Percentiles rank a stretch among this genome's conserved stretches.
Conservation (phyloP, 805 yeast species). For the Ogataea methanolica region DNA sequence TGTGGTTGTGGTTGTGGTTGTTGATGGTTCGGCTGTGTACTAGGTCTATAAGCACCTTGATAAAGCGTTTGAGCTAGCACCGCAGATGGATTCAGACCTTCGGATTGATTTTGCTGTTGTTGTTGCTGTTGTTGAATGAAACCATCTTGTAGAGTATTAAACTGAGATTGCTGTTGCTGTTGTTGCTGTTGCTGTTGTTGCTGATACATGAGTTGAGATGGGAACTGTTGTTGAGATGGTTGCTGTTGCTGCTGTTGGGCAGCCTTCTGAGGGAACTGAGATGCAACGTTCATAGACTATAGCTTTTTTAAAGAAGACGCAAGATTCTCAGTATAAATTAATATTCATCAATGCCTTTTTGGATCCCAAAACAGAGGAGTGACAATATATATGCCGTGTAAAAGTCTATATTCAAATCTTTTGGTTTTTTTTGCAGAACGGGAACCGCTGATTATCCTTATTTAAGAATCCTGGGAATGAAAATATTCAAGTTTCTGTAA, state of each 20-base stretch:
- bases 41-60: constrained; percentile 36
- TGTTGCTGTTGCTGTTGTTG: constrained; percentile 9
- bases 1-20: background rate
- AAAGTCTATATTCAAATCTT: too few species aligned
- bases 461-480: too few species aligned
- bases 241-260: constrained; percentile 16
- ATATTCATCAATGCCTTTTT: too few species aligned
- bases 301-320: background rate
- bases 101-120: constrained; percentile 17
- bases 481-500: too few species aligned
- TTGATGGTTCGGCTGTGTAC: constrained; percentile 23
- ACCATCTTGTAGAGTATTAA: constrained; percentile 18
- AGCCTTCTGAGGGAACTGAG: constrained; percentile 13
- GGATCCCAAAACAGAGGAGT: too few species aligned
- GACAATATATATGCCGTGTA: too few species aligned
- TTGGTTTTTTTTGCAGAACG: too few species aligned
- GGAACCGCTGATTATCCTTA: too few species aligned
- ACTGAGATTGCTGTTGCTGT: constrained; percentile 12
- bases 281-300: constrained; percentile 13
- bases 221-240: constrained; percentile 11
- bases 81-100: constrained; percentile 31
- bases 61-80: constrained; percentile 36
- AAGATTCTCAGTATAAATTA: background rate
- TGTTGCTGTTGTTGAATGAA: constrained; percentile 21
- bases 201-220: constrained; percentile 3